Percentiles rank a stretch among this genome's conserved stretches.
Conservation (phyloP, 495 filamentous ascomycete genomes). For the Tuber brumale region DNA sequence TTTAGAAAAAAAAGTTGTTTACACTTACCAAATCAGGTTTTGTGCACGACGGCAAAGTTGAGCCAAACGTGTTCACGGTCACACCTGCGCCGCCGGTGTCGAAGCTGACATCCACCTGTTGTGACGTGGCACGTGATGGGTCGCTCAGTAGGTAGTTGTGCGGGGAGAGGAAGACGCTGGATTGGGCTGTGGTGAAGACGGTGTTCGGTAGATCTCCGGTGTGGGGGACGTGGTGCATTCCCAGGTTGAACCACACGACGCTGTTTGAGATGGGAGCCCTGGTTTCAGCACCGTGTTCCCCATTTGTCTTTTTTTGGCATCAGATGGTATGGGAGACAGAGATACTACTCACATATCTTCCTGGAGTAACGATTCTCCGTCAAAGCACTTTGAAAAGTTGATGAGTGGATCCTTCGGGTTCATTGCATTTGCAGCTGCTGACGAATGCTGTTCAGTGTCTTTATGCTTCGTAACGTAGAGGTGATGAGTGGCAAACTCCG, state of each 20-base stretch:
- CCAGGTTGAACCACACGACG: slow-evolving; percentile 53
- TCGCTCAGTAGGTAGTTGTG: slow-evolving; percentile 47
- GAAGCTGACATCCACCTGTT: slow-evolving; percentile 14
- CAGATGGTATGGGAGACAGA: background rate
- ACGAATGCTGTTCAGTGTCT: slow-evolving; percentile 50
- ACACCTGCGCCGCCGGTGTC: background rate
- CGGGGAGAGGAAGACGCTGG: slow-evolving; percentile 47
- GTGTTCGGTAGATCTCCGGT: slow-evolving; percentile 54
- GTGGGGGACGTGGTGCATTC: slow-evolving; percentile 56
- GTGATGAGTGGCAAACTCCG: slow-evolving; percentile 49
- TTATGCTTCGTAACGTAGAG: slow-evolving; percentile 50
- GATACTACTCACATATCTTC: slow-evolving; percentile 47
- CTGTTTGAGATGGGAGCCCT: slow-evolving; percentile 11
- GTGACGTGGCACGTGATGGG: slow-evolving; percentile 36
- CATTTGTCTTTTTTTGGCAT: background rate
- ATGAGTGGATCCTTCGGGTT: slow-evolving; percentile 50
- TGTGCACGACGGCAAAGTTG: background rate
- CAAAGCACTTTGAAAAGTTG: slow-evolving; percentile 53
- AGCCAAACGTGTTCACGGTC: background rate
- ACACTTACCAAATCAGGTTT: background rate
- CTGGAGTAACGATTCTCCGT: slow-evolving; percentile 51
- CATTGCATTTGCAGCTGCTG: slow-evolving; percentile 49
- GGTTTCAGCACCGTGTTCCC: background rate
- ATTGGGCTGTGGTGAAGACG: slow-evolving; percentile 49
- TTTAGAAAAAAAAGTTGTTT: background rate